Evolutionary conservation across 2,329 filamentous ascomycete species (phyloP), one percentile per base, ranked within the genome.

Genomic region (Lasiodiplodia hormozganensis): DNA sequence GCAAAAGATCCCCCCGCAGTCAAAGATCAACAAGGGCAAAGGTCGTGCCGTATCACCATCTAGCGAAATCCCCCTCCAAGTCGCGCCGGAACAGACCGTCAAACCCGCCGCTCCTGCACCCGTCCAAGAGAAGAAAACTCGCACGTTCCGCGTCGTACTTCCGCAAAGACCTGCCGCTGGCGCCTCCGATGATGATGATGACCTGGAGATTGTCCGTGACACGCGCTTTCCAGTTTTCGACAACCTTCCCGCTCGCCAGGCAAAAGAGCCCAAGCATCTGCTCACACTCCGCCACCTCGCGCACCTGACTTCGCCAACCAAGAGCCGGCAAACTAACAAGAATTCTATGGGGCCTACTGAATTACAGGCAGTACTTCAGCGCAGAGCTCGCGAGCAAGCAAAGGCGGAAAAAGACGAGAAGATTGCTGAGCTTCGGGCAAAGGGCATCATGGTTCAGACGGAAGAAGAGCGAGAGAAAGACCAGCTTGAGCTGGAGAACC

Each of bases 381-480:
- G 88, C 71, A 89, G 90, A 70, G 94, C 93, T 6, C 89, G 92
- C 54, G 86, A 91, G 70, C 96, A 99, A 79, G 94, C 94, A 54
- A 89, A 89, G 70, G 80, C 87, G 52, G 93, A 96, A 77, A 89
- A 93, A 65, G 88, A 92, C 69, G 90, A 92, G 72, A 90, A 90
- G 67, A 86, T 98, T 23, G 89, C 93, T 68, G 86, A 90, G 72
- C 85, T 99, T 51, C 89, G 88, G 74, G 90, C 91, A 12, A 93
- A 92, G 79, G 96, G 96, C 8, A 86, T 97, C 31, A 83, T 91
- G 28, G 85, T 98, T 21, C 91, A 94, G 77, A 97, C 92, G 0
- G 88, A 90, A 2, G 95, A 97, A 79, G 94, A 99, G 78, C 89
- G 92, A 23, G 92, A 94, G 75, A 88, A 88, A 40, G 91, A 97